These are phyloP conservation scores for Diaporthe amygdali DNA, from an alignment of 2,329 filamentous ascomycete genomes.

Conservation along the genomic window DNA sequence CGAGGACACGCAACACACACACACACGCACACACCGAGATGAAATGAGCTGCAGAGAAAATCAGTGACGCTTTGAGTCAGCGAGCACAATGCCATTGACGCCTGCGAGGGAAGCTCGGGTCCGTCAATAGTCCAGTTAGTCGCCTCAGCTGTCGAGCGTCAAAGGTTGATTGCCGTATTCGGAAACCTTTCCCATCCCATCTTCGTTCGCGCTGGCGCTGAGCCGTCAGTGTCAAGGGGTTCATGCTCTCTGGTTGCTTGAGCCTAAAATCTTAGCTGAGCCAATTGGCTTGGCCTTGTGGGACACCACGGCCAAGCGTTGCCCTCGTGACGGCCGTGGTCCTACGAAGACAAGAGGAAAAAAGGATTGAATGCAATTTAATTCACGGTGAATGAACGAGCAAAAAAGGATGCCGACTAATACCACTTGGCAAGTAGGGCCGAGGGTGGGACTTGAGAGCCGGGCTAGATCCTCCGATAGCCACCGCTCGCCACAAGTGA, in stretches of 20 bases:
- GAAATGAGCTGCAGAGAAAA: not conserved
- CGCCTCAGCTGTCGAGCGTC: not conserved
- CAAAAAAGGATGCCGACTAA: not conserved
- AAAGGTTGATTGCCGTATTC: not conserved
- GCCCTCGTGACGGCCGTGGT: not conserved
- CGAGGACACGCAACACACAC: not conserved
- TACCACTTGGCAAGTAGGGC: not conserved
- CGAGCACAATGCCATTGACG: not conserved
- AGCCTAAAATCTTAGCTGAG: conserved; percentile 10
- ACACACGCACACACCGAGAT: not conserved
- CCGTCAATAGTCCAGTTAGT: not conserved
- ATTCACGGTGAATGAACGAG: not conserved
- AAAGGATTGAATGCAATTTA: not conserved
- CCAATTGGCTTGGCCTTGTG: conserved; percentile 7
- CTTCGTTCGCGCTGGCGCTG: not conserved
- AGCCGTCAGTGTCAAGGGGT: not conserved
- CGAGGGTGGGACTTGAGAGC: not conserved
- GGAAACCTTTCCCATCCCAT: not conserved
- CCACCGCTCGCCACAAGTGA: not conserved
- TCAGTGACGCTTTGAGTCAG: not conserved
- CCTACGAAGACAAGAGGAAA: not conserved
- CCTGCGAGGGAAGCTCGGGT: too few species aligned
- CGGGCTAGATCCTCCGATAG: not conserved
- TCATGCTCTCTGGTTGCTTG: not conserved
- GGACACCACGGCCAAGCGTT: not conserved